phyloP scores from a whole-genome alignment of 345 rosid genomes.

The Adansonia digitata region DNA sequence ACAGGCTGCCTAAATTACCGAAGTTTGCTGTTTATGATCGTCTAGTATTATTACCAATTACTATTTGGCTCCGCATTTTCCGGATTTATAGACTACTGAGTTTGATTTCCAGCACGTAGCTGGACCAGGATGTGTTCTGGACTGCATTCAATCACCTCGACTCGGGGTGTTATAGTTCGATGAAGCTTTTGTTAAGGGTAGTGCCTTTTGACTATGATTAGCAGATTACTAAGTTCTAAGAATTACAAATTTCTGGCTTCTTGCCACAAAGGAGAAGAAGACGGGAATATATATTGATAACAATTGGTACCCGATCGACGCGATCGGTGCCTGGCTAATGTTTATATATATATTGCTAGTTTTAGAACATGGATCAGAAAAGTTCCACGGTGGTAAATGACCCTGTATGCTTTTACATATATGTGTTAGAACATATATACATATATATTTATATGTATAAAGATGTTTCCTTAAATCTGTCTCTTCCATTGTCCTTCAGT shows the following conservation, averaged over 20 bases:
- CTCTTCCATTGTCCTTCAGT: not conserved
- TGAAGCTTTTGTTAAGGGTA: slow-evolving; percentile 19
- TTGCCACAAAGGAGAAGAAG: slow-evolving; percentile 23
- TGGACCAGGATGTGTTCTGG: slow-evolving; percentile 23
- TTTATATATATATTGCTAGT: slow-evolving; percentile 34
- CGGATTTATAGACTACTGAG: slow-evolving; percentile 16
- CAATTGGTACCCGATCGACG: slow-evolving; percentile 25
- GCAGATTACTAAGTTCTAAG: slow-evolving; percentile 22
- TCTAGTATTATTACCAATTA: slow-evolving; percentile 24
- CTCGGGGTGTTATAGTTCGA: slow-evolving; percentile 18
- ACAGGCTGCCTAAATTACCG: slow-evolving; percentile 26
- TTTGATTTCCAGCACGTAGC: slow-evolving; percentile 35
- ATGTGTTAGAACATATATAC: too few species aligned
- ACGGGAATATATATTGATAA: slow-evolving; percentile 19
- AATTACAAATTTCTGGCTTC: slow-evolving; percentile 26
- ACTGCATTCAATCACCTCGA: slow-evolving; percentile 18
- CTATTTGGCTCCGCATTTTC: slow-evolving; percentile 12
- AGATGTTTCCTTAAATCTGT: slow-evolving; percentile 30
- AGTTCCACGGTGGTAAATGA: slow-evolving; percentile 24
- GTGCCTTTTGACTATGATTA: slow-evolving; percentile 28
- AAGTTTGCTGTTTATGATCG: slow-evolving; percentile 30
- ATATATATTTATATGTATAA: slow-evolving; percentile 25
- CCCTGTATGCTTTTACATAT: slow-evolving; percentile 31
- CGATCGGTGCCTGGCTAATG: slow-evolving; percentile 31
- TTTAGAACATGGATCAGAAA: slow-evolving; percentile 33